Evolutionary conservation across 352 stramenopile genomes (phyloP).

Genomic region (Pythium utonaiense): DNA sequence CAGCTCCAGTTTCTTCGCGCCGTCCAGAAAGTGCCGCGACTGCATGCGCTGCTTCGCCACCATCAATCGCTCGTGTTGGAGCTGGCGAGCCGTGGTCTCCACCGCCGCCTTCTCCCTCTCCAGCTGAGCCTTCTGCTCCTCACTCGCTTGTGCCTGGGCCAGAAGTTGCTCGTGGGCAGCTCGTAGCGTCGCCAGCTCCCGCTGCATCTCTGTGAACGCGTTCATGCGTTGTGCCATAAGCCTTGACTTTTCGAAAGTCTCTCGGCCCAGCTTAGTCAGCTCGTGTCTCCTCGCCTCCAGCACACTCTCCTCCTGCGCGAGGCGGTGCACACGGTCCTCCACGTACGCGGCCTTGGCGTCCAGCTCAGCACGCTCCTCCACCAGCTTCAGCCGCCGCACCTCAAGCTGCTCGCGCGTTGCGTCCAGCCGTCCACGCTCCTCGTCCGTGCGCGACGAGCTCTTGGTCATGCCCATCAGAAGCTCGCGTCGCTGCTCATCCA

Average conservation of each 20-base stretch:
- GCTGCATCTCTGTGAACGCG: conserved; percentile 30
- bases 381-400: conserved; percentile 43
- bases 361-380: conserved; percentile 56
- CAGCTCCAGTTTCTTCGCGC: conserved; percentile 55
- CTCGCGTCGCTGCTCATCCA: conserved; percentile 72
- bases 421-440: conserved; percentile 70
- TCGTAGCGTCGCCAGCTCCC: conserved; percentile 42
- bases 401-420: conserved; percentile 54
- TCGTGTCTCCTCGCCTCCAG: conserved; percentile 49
- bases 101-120: conserved; percentile 45
- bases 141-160: conserved; percentile 29
- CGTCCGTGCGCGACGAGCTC: conserved; percentile 50
- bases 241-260: conserved; percentile 64
- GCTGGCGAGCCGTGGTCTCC: conserved; percentile 42
- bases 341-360: conserved; percentile 41
- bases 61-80: conserved; percentile 67
- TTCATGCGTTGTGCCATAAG: conserved; percentile 35
- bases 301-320: conserved; percentile 44
- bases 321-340: conserved; percentile 44
- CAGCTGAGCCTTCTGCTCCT: conserved; percentile 32
- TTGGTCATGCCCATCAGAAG: conserved; percentile 51
- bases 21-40: conserved; percentile 71
- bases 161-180: conserved; percentile 35
- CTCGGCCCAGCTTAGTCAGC: conserved; percentile 49
- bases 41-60: conserved; percentile 74